Base-by-base conservation (phyloP, 148 eudicot species). In the Polygonum maritimum region DNA sequence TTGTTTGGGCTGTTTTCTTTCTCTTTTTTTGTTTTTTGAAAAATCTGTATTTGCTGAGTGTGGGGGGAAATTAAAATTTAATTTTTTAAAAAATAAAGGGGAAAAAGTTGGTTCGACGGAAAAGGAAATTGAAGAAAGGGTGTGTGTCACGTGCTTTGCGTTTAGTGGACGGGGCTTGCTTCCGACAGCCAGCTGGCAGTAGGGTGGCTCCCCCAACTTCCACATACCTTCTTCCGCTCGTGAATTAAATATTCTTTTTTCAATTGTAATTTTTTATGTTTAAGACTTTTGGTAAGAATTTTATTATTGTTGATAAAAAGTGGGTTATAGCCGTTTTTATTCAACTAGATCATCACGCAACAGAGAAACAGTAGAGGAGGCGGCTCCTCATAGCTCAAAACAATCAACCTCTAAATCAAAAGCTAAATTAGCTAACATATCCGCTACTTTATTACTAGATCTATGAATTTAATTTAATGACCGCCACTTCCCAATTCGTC, bases 161-260 rank as follows among this genome's bases (percentile, higher is more conserved):
- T 57, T 31, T 21, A 57, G 63, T 19, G 63, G 33, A 57, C 63
- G 19, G 63, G 63, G 63, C 63, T 22, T 21, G 31, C 19, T 11
- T 9, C 63, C 63, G 33, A 57, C 63, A 21, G 63, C 63, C 63
- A 57, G 63, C 63, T 57, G 63, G 63, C 31, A 57, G 31, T 57
- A 3, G 19, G 62, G 63, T 57, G 63, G 63, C 63, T 22, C 35
- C 63, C 63, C 12, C 63, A 22, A 22, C 63, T 57, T 57, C 26
- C 63, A 19, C 31, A 57, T 57, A 5, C 35, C 63, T 55, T 57
- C 35, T 21, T 19, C 31, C 26, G 26, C 31, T 26, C 31, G 31
- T 21, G 63, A 15, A 51, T 44, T 44, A 44, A 44, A 5, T 44
- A 44, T 44, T 44, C 47, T 6, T 44, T 44, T 7, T 44, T 44